These are phyloP conservation scores for Picocystis salinarum DNA, from an alignment of 139 green algal species.

Conservation along the genomic window DNA sequence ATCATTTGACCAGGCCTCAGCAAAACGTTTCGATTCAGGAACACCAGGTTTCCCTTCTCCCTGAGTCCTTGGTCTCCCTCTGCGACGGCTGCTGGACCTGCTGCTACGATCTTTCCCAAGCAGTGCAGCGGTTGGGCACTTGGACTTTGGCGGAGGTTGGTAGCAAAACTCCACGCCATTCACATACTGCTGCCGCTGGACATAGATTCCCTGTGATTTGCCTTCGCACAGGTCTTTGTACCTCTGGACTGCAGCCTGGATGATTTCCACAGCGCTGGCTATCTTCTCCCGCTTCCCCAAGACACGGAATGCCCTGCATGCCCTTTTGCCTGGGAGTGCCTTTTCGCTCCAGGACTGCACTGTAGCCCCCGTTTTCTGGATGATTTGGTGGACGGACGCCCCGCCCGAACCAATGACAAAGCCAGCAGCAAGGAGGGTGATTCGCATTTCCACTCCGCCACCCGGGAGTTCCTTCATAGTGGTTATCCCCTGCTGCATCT, in stretches of 20 bases:
- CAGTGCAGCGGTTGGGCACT: conserved; percentile 48
- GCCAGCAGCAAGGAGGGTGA: conserved; percentile 74
- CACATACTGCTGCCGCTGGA: conserved; percentile 50
- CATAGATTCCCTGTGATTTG: conserved; percentile 24
- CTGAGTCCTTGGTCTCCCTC: no score
- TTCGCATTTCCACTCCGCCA: conserved; percentile 32
- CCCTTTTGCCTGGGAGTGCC: conserved; percentile 6
- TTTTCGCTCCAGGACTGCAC: conserved; percentile 66
- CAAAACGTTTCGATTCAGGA: no score
- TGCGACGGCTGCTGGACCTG: no score
- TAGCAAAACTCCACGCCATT: conserved; percentile 70
- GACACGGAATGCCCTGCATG: conserved; percentile 27
- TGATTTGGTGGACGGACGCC: conserved; percentile 52
- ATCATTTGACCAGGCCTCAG: no score
- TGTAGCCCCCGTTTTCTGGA: conserved; percentile 34
- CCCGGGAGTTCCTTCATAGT: conserved; percentile 19
- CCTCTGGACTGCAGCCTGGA: conserved; percentile 48
- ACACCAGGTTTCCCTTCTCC: no score
- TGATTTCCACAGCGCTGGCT: conserved; percentile 34
- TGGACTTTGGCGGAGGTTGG: conserved; percentile 53
- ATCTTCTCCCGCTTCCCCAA: conserved; percentile 25
- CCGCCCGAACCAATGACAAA: conserved; percentile 67
- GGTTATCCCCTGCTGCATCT: conserved; percentile 63
- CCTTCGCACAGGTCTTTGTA: conserved; percentile 81
- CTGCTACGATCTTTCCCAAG: no score